phyloP scores from a whole-genome alignment of 306 rosid species.

The Vachellia pachyceras region DNA sequence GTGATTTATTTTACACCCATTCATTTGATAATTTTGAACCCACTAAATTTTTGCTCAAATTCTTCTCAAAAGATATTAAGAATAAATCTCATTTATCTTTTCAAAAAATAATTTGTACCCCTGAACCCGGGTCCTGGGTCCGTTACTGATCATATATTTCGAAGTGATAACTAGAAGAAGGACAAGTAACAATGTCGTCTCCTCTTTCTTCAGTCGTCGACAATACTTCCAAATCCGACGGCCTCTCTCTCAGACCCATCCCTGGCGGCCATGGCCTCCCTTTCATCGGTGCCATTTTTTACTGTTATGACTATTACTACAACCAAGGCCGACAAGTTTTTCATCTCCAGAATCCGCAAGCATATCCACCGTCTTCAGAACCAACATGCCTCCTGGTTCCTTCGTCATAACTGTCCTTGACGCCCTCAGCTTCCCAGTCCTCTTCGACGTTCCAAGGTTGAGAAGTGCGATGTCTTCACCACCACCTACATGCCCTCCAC shows the following conservation, averaged over 20 bases:
- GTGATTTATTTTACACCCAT: too few relatives aligned
- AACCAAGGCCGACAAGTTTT: slow-evolving; percentile 67
- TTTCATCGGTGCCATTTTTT: slow-evolving; percentile 58
- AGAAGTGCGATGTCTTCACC: slow-evolving; percentile 63
- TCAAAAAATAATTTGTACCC: too few relatives aligned
- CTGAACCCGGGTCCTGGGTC: too few relatives aligned
- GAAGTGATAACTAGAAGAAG: neutral
- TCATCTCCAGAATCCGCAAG: slow-evolving; percentile 45
- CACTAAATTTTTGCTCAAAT: too few relatives aligned
- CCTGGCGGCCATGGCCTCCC: slow-evolving; percentile 75
- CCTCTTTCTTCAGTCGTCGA: neutral
- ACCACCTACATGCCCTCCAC: slow-evolving; percentile 84
- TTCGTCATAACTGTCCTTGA: slow-evolving; percentile 76
- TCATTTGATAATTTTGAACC: too few relatives aligned
- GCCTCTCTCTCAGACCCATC: slow-evolving; percentile 38
- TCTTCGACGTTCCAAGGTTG: slow-evolving; percentile 72
- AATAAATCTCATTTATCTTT: too few relatives aligned
- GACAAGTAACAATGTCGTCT: slow-evolving; percentile 26
- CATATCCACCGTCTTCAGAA: slow-evolving; percentile 68
- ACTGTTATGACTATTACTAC: slow-evolving; percentile 74
- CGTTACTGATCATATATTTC: too few relatives aligned
- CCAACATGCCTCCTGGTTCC: slow-evolving; percentile 85
- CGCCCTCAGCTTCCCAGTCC: slow-evolving; percentile 56
- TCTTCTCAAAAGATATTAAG: too few relatives aligned
- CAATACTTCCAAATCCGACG: neutral